These are phyloP conservation scores for Penicillium sp. DNA, from an alignment of 2,329 filamentous ascomycete species.

Conservation along the genomic window DNA sequence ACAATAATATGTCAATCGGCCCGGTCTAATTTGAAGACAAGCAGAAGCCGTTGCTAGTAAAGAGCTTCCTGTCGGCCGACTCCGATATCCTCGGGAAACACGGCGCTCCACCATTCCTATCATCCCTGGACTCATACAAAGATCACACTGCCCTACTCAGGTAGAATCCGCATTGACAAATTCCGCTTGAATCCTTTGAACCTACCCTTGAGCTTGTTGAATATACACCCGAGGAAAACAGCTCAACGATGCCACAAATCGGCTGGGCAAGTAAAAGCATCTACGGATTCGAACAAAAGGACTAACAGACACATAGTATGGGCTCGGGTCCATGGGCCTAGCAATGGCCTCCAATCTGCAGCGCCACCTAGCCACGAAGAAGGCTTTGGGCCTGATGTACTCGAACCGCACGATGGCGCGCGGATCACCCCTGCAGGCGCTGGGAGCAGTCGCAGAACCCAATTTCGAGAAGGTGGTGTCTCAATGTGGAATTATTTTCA, in stretches of 20 bases:
- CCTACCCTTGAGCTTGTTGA: neutral
- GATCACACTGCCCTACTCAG: neutral
- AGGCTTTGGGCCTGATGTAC: slow-evolving; percentile 29
- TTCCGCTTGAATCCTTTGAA: neutral
- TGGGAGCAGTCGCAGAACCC: slow-evolving; percentile 29
- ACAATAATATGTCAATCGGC: neutral
- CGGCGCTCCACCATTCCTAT: slow-evolving; percentile 8
- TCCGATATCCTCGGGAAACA: slow-evolving; percentile 21
- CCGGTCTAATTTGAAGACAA: neutral
- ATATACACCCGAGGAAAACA: neutral
- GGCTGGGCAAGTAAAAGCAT: slow-evolving; percentile 27
- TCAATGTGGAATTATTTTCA: slow-evolving; percentile 35
- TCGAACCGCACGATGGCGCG: slow-evolving; percentile 37
- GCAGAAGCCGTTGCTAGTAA: neutral
- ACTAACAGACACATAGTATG: slow-evolving; percentile 25
- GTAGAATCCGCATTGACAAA: neutral
- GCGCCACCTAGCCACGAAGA: slow-evolving; percentile 31
- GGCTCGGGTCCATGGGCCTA: slow-evolving; percentile 40
- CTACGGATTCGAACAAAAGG: neutral
- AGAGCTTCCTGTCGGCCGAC: slow-evolving; percentile 18
- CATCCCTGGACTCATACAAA: slow-evolving; percentile 4
- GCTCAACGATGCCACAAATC: slow-evolving; percentile 26
- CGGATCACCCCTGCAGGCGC: slow-evolving; percentile 29
- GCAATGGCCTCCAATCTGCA: slow-evolving; percentile 40
- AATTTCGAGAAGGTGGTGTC: slow-evolving; percentile 30